Base-by-base conservation (phyloP, 2,329 filamentous ascomycete genomes). In the Paracorniculantispora psalliotae region DNA sequence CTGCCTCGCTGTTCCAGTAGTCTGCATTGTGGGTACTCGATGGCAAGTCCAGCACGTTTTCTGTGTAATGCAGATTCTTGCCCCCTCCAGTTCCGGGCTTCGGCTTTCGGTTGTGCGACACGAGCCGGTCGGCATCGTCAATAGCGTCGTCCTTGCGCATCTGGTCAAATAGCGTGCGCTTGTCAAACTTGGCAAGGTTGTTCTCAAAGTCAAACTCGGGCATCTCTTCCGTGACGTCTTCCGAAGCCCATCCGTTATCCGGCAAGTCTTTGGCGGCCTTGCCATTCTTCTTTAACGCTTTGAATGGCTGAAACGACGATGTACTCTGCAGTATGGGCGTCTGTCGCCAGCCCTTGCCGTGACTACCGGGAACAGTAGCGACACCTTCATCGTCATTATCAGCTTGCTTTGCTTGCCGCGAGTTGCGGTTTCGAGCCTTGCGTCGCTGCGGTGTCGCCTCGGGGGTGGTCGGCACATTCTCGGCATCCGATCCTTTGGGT, bases 151-250 rank as follows among this genome's bases (percentile, higher is more conserved):
- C 91, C 64, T 90, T 91, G 61, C 91, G 83, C 72, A 97, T 94
- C 73, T 97, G 88, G 64, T 93, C 89, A 70, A 99, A 99, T 9
- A 97, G 85, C 1, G 87, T 87, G 59, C 88, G 85, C 76, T 97
- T 97, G 77, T 97, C 92, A 67, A 97, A 97, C 69, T 96, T 96
- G 49, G 91, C 92, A 33, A 97, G 80, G 64, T 92, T 92, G 57
- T 86, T 87, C 66, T 90, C 87, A 67, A 97, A 97, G 72, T 97
- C 93, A 67, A 97, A 97, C 62, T 97, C 94, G 12, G 90, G 91
- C 79, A 94, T 84, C 69, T 96, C 93, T 73, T 97, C 94, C 0
- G 91, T 97, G 23, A 93, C 92, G 68, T 97, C 93, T 69, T 97
- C 94, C 0, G 93, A 97, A 4, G 91, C 92, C 92, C 93, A 97